Base-by-base conservation (phyloP, 345 rosid species). In the Combretum micranthum region DNA sequence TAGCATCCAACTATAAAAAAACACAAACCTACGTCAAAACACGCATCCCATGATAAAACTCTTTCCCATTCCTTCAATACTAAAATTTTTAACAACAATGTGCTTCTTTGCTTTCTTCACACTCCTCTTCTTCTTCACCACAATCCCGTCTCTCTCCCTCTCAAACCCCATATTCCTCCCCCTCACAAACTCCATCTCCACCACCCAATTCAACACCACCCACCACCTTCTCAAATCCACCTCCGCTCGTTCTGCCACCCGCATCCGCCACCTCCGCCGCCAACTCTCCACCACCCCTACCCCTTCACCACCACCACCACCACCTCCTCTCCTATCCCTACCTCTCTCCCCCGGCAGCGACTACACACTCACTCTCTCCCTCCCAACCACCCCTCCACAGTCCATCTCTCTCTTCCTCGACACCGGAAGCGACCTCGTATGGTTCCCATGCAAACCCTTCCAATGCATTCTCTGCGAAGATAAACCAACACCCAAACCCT, bases 351-450 rank as follows among this genome's bases (percentile, higher is more conserved):
- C 99, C 13, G 97, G 97, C 11, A 86, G 91, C 51, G 99, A 89
- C 53, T 93, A 86, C 64, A 80, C 94, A 17, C 84, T 89, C 47
- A 78, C 94, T 32, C 72, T 89, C 60, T 68, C 82, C 66, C 69
- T 88, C 50, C 66, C 79, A 51, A 52, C 72, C 45, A 58, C 65
- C 54, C 71, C 81, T 51, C 64, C 87, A 15, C 79, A 75, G 22
- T 20, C 77, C 44, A 70, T 93, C 60, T 84, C 91, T 1, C 86
- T 93, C 46, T 93, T 84, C 75, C 79, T 93, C 12, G 97, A 93
- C 79, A 93, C 99, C 18, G 99, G 99, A 45, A 84, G 94, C 37
- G 96, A 93, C 77, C 85, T 93, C 20, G 96, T 93, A 55, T 93
- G 99, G 99, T 85, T 86, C 78, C 99, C 97, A 21, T 88, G 94